Percentiles rank a stretch among this genome's conserved stretches.
phyloP scores from a whole-genome alignment of 2,329 filamentous ascomycete species.

The Clarireedia paspali region DNA sequence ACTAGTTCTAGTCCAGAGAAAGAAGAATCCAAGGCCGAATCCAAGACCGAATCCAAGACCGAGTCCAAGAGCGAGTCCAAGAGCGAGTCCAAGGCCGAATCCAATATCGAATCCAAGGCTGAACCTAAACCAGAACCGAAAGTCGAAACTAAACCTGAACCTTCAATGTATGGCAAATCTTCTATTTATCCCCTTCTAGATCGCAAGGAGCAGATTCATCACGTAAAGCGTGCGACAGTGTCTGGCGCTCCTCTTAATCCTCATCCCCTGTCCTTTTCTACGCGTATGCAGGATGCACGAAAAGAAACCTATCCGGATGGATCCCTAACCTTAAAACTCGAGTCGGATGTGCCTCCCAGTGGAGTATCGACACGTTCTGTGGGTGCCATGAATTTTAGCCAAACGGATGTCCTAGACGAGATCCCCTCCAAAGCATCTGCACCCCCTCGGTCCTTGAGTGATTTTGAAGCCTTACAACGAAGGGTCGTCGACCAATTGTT shows the following conservation, averaged over 20 bases:
- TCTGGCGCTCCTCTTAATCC: not conserved
- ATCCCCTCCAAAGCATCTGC: not conserved
- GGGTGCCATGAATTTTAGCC: constrained; percentile 18
- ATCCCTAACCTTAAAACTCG: constrained; percentile 2
- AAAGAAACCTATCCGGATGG: constrained; percentile 13
- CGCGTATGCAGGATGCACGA: constrained; percentile 5
- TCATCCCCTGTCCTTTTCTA: not conserved
- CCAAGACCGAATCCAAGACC: not conserved
- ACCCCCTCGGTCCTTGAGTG: constrained; percentile 13
- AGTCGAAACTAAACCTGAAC: constrained; percentile 13
- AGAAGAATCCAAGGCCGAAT: not conserved
- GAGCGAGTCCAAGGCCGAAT: not conserved
- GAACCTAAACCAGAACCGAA: not conserved
- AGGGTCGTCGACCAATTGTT: constrained; percentile 20
- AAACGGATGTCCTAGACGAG: constrained; percentile 16
- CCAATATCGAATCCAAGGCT: not conserved
- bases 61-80: too few relatives aligned
- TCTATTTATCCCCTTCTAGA: constrained; percentile 4
- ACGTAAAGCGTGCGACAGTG: constrained; percentile 6
- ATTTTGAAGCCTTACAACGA: constrained; percentile 21
- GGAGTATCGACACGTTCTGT: constrained; percentile 17
- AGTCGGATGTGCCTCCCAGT: constrained; percentile 23
- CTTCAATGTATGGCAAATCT: constrained; percentile 26
- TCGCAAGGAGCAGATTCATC: not conserved
- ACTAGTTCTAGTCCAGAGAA: constrained; percentile 14